Conservation (phyloP, 2,329 filamentous ascomycete genomes). For the Lachnellula suecica region DNA sequence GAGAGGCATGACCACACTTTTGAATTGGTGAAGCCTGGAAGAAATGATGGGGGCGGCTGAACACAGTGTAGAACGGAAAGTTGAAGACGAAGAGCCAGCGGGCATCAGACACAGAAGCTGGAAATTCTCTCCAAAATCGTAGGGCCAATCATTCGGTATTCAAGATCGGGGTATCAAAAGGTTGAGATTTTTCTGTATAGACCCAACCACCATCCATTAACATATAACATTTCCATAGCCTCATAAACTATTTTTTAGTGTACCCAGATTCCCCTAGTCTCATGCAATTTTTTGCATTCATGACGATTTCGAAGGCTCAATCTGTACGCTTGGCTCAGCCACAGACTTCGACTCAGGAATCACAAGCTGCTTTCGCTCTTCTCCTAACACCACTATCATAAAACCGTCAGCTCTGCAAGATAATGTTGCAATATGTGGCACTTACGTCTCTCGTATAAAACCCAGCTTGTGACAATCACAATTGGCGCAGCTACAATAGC, state of each 20-base stretch:
- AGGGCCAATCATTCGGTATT: too few species aligned
- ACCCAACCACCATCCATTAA: slow-evolving; percentile 3
- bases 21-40: too few species aligned
- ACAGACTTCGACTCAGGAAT: slow-evolving; percentile 1
- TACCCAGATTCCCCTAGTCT: not conserved
- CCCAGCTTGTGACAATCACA: slow-evolving; percentile 32
- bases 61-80: too few species aligned
- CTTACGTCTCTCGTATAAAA: slow-evolving; percentile 33
- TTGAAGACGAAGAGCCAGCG: too few species aligned
- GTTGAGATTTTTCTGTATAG: slow-evolving; percentile 32
- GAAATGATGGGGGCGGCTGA: too few species aligned
- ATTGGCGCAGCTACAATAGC: slow-evolving; percentile 33
- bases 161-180: not conserved
- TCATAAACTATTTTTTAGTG: not conserved
- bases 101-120: too few species aligned
- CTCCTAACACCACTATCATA: slow-evolving; percentile 19
- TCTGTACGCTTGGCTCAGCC: not conserved
- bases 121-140: too few species aligned
- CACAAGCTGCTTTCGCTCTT: slow-evolving; percentile 20
- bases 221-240: not conserved
- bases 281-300: not conserved
- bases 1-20: too few species aligned
- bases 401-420: slow-evolving; percentile 1
- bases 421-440: not conserved
- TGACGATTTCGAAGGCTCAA: not conserved